phyloP scores from a whole-genome alignment of 495 filamentous ascomycete species.

The Lichenothelia convexa region DNA sequence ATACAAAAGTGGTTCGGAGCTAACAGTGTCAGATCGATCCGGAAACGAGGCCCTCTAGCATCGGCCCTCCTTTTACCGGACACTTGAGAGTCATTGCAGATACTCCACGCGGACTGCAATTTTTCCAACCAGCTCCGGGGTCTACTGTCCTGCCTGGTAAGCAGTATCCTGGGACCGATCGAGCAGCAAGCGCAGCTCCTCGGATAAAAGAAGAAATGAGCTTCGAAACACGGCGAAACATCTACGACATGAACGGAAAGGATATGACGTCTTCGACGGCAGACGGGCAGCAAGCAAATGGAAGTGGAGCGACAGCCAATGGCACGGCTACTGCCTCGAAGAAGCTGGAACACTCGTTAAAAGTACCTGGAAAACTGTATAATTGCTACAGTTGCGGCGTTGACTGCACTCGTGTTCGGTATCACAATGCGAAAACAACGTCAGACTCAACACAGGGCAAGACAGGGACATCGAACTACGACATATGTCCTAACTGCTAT shows the following conservation, averaged over 20 bases:
- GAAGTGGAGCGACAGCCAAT: slow-evolving; percentile 42
- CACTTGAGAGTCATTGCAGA: slow-evolving; percentile 92
- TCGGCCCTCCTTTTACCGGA: slow-evolving; percentile 89
- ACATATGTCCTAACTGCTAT: slow-evolving; percentile 81
- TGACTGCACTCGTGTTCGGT: slow-evolving; percentile 82
- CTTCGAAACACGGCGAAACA: slow-evolving; percentile 78
- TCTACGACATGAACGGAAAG: slow-evolving; percentile 86
- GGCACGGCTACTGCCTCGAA: slow-evolving; percentile 31
- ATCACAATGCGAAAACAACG: slow-evolving; percentile 55
- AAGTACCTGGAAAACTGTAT: slow-evolving; percentile 47
- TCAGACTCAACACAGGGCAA: slow-evolving; percentile 36
- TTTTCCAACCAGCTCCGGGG: slow-evolving; percentile 77
- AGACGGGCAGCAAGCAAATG: slow-evolving; percentile 33
- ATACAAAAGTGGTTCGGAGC: slow-evolving; percentile 1
- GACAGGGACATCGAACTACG: slow-evolving; percentile 46
- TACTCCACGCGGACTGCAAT: slow-evolving; percentile 83
- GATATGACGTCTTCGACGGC: slow-evolving; percentile 38
- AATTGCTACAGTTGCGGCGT: slow-evolving; percentile 82
- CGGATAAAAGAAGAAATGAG: slow-evolving; percentile 65
- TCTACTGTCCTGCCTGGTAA: slow-evolving; percentile 56
- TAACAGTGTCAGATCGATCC: slow-evolving; percentile 58
- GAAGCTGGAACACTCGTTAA: slow-evolving; percentile 37
- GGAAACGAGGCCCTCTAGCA: slow-evolving; percentile 82
- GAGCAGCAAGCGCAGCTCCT: slow-evolving; percentile 49
- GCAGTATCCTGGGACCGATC: slow-evolving; percentile 49